Evolutionary conservation across 805 yeast genomes (phyloP), one percentile per base, ranked within the genome.

Genomic region (Zygoascus biomembranicola): DNA sequence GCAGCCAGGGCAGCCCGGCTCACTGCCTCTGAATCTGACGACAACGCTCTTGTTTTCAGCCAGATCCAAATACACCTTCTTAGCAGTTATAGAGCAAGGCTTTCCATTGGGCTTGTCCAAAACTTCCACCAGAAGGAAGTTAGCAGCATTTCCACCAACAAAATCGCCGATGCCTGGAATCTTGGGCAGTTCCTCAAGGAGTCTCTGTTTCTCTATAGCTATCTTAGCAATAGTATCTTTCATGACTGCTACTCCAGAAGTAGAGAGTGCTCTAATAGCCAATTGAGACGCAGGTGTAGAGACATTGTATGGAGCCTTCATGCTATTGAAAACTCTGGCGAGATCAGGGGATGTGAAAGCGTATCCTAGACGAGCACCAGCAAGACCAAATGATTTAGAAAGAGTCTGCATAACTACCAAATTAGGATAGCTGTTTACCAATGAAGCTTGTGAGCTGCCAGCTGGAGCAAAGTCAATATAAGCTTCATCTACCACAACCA

Each of bases 281-380:
- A 89, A 72, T 52, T 79, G 78, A 4, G 97, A 75, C 1, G 98
- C 82, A 59, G 86, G 73, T 11, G 89, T 78, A 8, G 96, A 87
- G 54, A 94, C 87, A 68, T 92, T 94, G 71, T 94, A 94, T 1
- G 99, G 99, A 39, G 95, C 96, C 67, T 94, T 94, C 85, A 92
- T 84, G 23, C 95, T 80, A 67, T 94, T 94, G 62, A 94, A 71
- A 49, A 87, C 78, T 4, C 68, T 62, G 0, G 96, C 78, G 47
- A 94, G 72, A 56, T 77, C 79, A 13, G 74, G 71, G 16, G 77
- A 72, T 2, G 90, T 77, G 63, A 67, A 92, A 1, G 96, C 83
- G 56, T 90, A 73, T 26, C 99, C 99, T 44, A 92, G 69, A 62
- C 99, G 79, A 49, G 90, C 85, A 46, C 97, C 98, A 2, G 99